Evolutionary conservation across 2,329 filamentous ascomycete genomes (phyloP).

Genomic region (Apiospora saccharicola): DNA sequence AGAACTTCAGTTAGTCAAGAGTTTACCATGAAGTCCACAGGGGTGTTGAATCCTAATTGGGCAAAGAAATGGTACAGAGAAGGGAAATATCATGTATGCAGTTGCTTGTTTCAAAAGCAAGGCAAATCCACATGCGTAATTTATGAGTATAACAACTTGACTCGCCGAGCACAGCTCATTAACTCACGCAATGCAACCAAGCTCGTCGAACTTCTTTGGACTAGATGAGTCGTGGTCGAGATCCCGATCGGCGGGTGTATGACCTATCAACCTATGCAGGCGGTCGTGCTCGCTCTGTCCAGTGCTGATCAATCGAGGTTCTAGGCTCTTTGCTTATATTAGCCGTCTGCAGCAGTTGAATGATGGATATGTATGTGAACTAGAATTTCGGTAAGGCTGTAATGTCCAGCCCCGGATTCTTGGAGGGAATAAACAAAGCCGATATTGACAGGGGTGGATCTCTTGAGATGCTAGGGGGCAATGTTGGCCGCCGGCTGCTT

Average conservation of each 20-base stretch:
- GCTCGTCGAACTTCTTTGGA: neutral
- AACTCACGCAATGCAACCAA: neutral
- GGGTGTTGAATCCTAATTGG: neutral
- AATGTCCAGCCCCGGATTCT: neutral
- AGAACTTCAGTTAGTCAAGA: neutral
- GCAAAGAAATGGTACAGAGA: neutral
- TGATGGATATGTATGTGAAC: neutral
- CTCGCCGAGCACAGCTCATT: neutral
- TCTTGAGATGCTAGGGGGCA: neutral
- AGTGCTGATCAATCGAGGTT: neutral
- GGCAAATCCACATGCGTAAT: neutral
- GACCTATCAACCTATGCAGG: neutral
- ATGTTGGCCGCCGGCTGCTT: neutral
- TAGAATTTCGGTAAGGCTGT: neutral
- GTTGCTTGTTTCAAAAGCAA: too few species aligned
- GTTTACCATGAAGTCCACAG: neutral
- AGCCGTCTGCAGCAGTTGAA: neutral
- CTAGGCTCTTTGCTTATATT: constrained; percentile 17
- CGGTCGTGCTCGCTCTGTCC: neutral
- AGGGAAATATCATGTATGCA: neutral
- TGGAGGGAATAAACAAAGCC: neutral
- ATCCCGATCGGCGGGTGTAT: neutral
- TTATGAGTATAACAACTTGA: neutral
- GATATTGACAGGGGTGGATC: constrained; percentile 6
- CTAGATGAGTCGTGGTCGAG: neutral